Conservation (phyloP, 192 early-diverging fungal genomes). For the Cetraspora pellucida region DNA sequence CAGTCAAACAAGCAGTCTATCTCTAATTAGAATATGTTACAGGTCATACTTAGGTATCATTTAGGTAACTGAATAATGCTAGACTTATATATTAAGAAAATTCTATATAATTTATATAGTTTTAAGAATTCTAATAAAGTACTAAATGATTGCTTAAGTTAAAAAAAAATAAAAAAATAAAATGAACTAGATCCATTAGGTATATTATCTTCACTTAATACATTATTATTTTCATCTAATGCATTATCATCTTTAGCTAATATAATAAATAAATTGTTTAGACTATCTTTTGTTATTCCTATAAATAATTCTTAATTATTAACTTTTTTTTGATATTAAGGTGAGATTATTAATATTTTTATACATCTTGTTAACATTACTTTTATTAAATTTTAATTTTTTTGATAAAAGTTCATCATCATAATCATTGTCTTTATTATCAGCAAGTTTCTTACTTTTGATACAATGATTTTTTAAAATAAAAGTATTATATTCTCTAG, state of each 20-base stretch:
- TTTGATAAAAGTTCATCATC: constrained; percentile 13
- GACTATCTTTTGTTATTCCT: background rate
- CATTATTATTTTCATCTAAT: background rate
- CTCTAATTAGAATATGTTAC: too few relatives aligned
- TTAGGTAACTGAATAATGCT: too few relatives aligned
- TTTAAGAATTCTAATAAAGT: too few relatives aligned
- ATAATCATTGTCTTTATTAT: background rate
- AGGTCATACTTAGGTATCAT: too few relatives aligned
- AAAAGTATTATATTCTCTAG: background rate
- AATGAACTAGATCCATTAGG: background rate
- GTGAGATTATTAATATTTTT: background rate
- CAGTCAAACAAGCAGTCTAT: too few relatives aligned
- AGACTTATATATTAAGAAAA: too few relatives aligned
- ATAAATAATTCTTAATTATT: background rate
- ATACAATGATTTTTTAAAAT: background rate
- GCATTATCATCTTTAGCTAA: background rate
- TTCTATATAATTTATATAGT: too few relatives aligned
- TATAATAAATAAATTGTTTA: background rate
- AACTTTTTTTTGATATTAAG: too few relatives aligned
- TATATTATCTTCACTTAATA: background rate
- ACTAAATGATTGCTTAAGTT: too few relatives aligned
- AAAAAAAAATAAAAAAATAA: too few relatives aligned
- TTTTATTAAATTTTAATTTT: constrained; percentile 1
- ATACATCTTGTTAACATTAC: background rate
- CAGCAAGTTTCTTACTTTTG: background rate